Evolutionary conservation across 371 early-diverging fungal species (phyloP), one percentile per base, ranked within the genome.

Genomic region (Rhizomucor miehei): DNA sequence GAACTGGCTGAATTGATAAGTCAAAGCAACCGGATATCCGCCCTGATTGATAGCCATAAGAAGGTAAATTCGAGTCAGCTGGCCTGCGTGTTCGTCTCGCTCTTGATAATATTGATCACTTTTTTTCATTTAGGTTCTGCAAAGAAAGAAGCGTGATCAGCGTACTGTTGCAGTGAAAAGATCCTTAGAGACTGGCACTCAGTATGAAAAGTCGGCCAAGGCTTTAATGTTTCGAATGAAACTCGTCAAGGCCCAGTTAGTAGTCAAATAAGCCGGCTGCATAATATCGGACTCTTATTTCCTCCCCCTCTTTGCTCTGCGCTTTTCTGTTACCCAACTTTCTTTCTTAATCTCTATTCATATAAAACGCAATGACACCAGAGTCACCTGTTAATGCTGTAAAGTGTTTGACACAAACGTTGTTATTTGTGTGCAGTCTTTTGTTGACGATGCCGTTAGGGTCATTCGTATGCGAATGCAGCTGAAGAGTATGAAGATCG

Each of bases 21-120:
- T 19, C 63, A 64, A 6, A 80, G 79, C 23, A 66, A 80, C 23
- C 63, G 54, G 10, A 85, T 94, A 38, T 62, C 82, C 47, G 91
- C 89, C 16, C 63, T 92, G 16, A 91, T 94, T 51, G 93, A 94
- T 63, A 88, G 86, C 50, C 89, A 91, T 64, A 81, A 86, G 65
- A 93, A 92, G 87, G 91, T 90, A 60, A 39, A 21, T 17, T 16
- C 38, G 41, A 41, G 19, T 41, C 16, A 35, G 40, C 20, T 21
- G 29, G 23, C 23, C 16, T 10, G 14, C 23, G 2, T 10, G 34
- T 53, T 35, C 17, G 21, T 10, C 17, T 2, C 25, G 49, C n/a
- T n/a, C n/a, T n/a, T 36, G 34, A 48, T 13, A 34, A 5, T 17
- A 50, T 11, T 48, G 17, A 8, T 19, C 21, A 25, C 6, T 48